Evolutionary conservation across 1,139 yeast genomes (phyloP).

Genomic region (Blastobotrys arbuscula): DNA sequence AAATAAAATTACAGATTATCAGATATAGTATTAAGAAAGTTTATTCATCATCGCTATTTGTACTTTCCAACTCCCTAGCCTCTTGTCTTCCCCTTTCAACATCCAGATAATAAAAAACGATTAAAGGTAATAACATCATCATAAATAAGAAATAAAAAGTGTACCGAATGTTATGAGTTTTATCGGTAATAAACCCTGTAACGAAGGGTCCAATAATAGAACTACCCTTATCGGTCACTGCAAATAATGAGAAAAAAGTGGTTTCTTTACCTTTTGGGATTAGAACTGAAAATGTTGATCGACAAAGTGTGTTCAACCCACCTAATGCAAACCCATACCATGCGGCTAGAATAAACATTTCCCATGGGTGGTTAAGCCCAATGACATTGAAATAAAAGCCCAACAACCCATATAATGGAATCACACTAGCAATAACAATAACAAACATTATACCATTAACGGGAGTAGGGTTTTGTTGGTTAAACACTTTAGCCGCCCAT

Average conservation of each 20-base stretch:
- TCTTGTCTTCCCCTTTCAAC: conserved; percentile 48
- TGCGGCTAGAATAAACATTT: conserved; percentile 57
- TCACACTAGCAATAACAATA: conserved; percentile 53
- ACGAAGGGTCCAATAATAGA: conserved; percentile 63
- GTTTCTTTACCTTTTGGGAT: conserved; percentile 68
- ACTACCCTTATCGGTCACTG: conserved; percentile 71
- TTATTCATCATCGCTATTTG: conserved; percentile 12
- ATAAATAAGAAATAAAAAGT: conserved; percentile 55
- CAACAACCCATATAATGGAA: conserved; percentile 60
- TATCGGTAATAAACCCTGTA: conserved; percentile 60
- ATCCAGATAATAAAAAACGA: conserved; percentile 46
- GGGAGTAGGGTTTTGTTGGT: conserved; percentile 27
- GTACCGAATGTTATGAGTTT: conserved; percentile 61
- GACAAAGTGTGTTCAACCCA: conserved; percentile 57
- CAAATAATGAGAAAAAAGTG: conserved; percentile 61
- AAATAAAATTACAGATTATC: too few relatives aligned
- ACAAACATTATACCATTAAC: conserved; percentile 46
- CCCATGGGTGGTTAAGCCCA: conserved; percentile 55
- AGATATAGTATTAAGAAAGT: too few relatives aligned
- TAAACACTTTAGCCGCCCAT: conserved; percentile 25
- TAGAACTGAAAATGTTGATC: conserved; percentile 57
- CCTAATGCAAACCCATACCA: conserved; percentile 72
- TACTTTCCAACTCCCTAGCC: conserved; percentile 28
- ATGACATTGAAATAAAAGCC: conserved; percentile 47
- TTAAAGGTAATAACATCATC: conserved; percentile 47